A percentile compares a stretch with the other conserved stretches of the same genome.
phyloP scores from a whole-genome alignment of 192 early-diverging fungal genomes.

The Geosiphon pyriformis region DNA sequence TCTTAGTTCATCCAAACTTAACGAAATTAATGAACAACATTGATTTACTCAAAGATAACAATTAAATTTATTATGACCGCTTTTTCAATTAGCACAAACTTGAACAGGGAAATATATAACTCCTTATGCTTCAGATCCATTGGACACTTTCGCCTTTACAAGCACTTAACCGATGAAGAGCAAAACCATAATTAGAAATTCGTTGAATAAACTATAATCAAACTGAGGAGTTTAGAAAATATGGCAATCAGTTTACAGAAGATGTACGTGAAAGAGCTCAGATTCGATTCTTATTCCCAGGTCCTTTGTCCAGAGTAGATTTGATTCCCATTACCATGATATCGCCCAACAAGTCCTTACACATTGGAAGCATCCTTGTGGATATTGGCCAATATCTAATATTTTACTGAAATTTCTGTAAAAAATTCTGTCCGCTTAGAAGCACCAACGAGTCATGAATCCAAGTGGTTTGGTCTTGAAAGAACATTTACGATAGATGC shows the following conservation, averaged over 20 bases:
- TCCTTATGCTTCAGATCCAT: no score
- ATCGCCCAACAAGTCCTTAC: slow-evolving; percentile 9
- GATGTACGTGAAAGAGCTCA: not conserved
- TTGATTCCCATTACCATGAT: slow-evolving; percentile 9
- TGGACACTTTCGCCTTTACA: no score
- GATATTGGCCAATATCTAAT: no score
- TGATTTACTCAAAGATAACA: no score
- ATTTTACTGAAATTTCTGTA: not conserved
- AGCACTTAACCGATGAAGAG: no score
- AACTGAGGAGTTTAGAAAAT: slow-evolving; percentile 4
- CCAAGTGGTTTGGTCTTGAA: slow-evolving; percentile 4
- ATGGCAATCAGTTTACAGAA: slow-evolving; percentile 7
- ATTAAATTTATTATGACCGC: no score
- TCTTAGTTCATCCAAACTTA: no score
- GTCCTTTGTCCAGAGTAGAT: not conserved
- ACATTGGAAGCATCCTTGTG: slow-evolving; percentile 19
- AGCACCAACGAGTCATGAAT: slow-evolving; percentile 4
- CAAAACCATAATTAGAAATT: no score
- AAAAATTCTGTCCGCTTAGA: slow-evolving; percentile 14
- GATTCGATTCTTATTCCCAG: not conserved
- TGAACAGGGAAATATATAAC: no score
- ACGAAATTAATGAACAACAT: no score
- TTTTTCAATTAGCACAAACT: no score
- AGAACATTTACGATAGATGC: slow-evolving; percentile 8
- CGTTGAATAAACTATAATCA: no score